phyloP scores from a whole-genome alignment of 2,329 filamentous ascomycete genomes.

The Zymoseptoria tritici region DNA sequence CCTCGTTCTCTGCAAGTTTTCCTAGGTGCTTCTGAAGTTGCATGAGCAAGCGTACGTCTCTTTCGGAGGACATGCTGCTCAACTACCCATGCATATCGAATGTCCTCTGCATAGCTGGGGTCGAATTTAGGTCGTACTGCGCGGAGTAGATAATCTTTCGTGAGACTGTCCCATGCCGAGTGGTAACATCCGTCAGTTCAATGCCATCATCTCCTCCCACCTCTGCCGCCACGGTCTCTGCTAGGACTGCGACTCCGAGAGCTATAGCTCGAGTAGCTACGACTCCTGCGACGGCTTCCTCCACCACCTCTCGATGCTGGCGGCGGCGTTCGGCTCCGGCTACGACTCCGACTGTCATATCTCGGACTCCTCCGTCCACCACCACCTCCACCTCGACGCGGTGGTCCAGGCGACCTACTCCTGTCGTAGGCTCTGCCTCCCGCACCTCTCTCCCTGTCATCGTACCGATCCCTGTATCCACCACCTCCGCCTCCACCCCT shows the following conservation, averaged over 20 bases:
- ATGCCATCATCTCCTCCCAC: background rate
- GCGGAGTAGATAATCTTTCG: no score
- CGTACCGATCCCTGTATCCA: slow-evolving; percentile 25
- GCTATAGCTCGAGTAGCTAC: slow-evolving; percentile 18
- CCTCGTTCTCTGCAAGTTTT: background rate
- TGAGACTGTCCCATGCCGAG: no score
- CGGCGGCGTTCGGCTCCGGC: slow-evolving; percentile 18
- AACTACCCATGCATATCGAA: background rate
- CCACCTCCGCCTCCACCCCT: slow-evolving; percentile 22
- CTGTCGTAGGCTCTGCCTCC: slow-evolving; percentile 13
- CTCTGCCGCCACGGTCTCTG: slow-evolving; percentile 13
- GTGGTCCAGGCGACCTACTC: slow-evolving; percentile 10
- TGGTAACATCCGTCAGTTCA: background rate
- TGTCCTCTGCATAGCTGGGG: background rate
- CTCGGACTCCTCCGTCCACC: slow-evolving; percentile 28
- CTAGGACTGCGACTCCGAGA: slow-evolving; percentile 19
- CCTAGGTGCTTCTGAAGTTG: background rate
- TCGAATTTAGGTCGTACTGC: no score
- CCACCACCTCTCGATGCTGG: slow-evolving; percentile 13
- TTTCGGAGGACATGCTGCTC: background rate
- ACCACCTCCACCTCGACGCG: slow-evolving; percentile 1
- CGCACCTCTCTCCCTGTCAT: slow-evolving; percentile 21
- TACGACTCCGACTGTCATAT: slow-evolving; percentile 31
- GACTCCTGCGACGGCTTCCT: slow-evolving; percentile 12
- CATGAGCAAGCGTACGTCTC: background rate